phyloP scores from a whole-genome alignment of 176 grass and related monocot species.

The Juncus effusus region DNA sequence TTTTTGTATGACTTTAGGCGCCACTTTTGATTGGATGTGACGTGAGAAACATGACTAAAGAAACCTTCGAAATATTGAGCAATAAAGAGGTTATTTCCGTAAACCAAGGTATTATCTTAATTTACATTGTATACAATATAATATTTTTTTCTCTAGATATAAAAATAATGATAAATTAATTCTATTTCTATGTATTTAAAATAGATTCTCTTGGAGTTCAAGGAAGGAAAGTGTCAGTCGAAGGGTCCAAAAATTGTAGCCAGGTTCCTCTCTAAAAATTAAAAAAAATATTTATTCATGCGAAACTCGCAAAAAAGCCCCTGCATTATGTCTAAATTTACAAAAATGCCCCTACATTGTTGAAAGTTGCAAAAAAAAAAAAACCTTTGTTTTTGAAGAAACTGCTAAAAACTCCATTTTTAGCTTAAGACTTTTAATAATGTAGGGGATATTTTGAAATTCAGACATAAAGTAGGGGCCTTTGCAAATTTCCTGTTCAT shows the following conservation, averaged over 20 bases:
- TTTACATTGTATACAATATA: slow-evolving; percentile 3
- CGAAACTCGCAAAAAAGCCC: too few relatives aligned
- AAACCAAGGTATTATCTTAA: slow-evolving; percentile 68
- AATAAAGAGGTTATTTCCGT: slow-evolving; percentile 87
- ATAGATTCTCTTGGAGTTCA: slow-evolving; percentile 88
- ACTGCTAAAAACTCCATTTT: too few relatives aligned
- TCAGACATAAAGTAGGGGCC: too few relatives aligned
- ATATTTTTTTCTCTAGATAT: slow-evolving; percentile 7
- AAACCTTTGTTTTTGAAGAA: too few relatives aligned
- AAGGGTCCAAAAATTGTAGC: slow-evolving; percentile 59
- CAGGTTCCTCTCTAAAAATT: slow-evolving; percentile 37
- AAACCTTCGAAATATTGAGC: slow-evolving; percentile 79
- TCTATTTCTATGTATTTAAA: slow-evolving; percentile 28
- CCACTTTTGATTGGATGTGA: slow-evolving; percentile 95
- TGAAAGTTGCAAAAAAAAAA: too few relatives aligned
- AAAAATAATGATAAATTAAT: neutral
- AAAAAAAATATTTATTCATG: too few relatives aligned
- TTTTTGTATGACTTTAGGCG: slow-evolving; percentile 49
- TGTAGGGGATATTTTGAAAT: too few relatives aligned
- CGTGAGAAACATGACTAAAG: slow-evolving; percentile 85
- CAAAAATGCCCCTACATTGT: too few relatives aligned
- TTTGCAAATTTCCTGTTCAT: too few relatives aligned
- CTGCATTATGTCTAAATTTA: too few relatives aligned
- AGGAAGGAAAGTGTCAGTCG: slow-evolving; percentile 60
- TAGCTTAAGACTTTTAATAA: too few relatives aligned